Evolutionary conservation across 805 yeast genomes (phyloP).

Genomic region (Starmerella floris): DNA sequence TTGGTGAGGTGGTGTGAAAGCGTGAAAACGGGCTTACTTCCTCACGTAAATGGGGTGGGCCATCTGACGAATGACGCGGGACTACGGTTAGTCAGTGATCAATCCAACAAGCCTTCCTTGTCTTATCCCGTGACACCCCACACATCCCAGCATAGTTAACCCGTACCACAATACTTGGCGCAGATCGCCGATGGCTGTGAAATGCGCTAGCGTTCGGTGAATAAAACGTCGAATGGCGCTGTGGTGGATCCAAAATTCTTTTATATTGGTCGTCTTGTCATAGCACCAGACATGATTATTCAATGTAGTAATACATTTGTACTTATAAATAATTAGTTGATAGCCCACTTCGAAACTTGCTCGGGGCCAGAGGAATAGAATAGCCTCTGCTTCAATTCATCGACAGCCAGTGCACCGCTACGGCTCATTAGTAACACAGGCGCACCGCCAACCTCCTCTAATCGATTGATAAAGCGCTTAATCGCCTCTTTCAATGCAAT

Average conservation of each 20-base stretch:
- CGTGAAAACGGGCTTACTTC: not conserved
- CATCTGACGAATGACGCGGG: slow-evolving; percentile 3
- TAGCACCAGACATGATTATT: too few relatives aligned
- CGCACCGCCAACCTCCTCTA: slow-evolving; percentile 15
- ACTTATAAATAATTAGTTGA: not conserved
- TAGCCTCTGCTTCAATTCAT: slow-evolving; percentile 6
- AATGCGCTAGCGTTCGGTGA: too few relatives aligned
- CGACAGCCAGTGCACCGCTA: slow-evolving; percentile 15
- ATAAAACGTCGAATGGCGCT: too few relatives aligned
- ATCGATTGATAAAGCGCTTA: slow-evolving; percentile 10
- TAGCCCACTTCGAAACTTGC: slow-evolving; percentile 1
- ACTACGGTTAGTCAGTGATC: too few relatives aligned
- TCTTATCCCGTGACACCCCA: too few relatives aligned
- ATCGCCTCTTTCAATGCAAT: slow-evolving; percentile 10
- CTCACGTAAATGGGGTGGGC: not conserved
- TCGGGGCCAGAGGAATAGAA: slow-evolving; percentile 6
- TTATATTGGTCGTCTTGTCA: too few relatives aligned
- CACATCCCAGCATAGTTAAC: too few relatives aligned
- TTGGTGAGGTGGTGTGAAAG: not conserved
- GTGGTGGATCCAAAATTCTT: too few relatives aligned
- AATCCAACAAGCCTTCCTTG: too few relatives aligned
- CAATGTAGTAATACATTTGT: not conserved
- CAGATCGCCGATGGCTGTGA: too few relatives aligned
- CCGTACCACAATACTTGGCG: too few relatives aligned
- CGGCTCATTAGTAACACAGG: slow-evolving; percentile 11